Percentiles rank a stretch among this genome's conserved stretches.
phyloP scores from a whole-genome alignment of 2,329 filamentous ascomycete species.

The Colletotrichum sidae region DNA sequence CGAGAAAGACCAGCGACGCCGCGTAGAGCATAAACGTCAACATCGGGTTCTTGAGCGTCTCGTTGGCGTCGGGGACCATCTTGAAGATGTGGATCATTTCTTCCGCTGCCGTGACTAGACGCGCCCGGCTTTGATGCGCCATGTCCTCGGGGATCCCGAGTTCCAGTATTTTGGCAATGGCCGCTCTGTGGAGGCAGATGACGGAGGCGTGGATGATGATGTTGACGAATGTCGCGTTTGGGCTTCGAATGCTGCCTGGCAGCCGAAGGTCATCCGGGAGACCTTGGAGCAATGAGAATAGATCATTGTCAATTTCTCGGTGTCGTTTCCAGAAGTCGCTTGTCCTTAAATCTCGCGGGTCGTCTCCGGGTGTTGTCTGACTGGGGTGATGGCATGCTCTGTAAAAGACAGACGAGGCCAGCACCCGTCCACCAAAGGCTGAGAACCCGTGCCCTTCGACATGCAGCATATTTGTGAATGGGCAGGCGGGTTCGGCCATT shows the following conservation, averaged over 20 bases:
- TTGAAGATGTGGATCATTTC: conserved; percentile 77
- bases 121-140: conserved; percentile 72
- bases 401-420: conserved; percentile 70
- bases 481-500: conserved; percentile 61
- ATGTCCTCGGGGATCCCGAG: conserved; percentile 53
- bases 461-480: conserved; percentile 61
- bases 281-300: conserved; percentile 69
- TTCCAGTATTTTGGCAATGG: conserved; percentile 76
- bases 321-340: conserved; percentile 77
- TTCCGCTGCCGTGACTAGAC: conserved; percentile 75
- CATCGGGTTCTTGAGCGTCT: conserved; percentile 73
- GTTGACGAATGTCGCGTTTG: conserved; percentile 70
- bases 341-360: conserved; percentile 69
- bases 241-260: conserved; percentile 66
- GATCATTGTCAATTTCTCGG: conserved; percentile 70
- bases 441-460: conserved; percentile 63
- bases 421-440: conserved; percentile 67
- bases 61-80: conserved; percentile 58
- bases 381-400: conserved; percentile 69
- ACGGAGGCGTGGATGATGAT: conserved; percentile 76
- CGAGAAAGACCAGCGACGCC: conserved; percentile 76
- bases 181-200: conserved; percentile 77
- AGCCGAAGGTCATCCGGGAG: conserved; percentile 70
- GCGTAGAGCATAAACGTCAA: conserved; percentile 79
- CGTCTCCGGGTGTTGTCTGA: conserved; percentile 69